Evolutionary conservation across 495 filamentous ascomycete genomes (phyloP), one percentile per base, ranked within the genome.

Genomic region (Aspergillus asperescens): DNA sequence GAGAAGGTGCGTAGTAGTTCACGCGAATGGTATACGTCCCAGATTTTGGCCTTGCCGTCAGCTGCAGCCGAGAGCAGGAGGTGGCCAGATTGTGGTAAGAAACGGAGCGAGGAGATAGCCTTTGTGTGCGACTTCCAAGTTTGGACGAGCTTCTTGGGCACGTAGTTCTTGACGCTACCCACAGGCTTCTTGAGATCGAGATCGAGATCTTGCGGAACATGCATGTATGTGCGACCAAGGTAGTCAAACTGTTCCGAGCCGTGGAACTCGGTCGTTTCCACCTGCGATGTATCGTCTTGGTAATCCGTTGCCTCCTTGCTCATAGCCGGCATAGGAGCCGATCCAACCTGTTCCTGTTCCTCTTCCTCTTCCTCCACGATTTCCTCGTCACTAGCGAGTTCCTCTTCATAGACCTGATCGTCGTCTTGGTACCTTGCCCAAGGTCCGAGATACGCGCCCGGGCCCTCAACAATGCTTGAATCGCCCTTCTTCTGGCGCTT

Each of bases 141-240:
- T 67, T 95, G 87, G 28, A 96, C 74, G 50, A 88, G 76, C 69
- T 94, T 96, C 78, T 95, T 96, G 37, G 93, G 94, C 29, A 91
- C 84, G 62, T 82, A 99, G 70, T 94, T 96, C 62, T 89, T 91
- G 63, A 80, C 60, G 52, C 78, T 86, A 59, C 88, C 89, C 18
- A 73, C 59, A 53, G 94, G 91, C 62, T 93, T 94, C 52, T 74
- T 77, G 57, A 98, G 74, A 62, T 95, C 88, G 65, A 96, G 79
- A 66, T 91, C 91, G 62, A 97, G 73, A 70, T 96, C 93, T 66
- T 90, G 89, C n/a, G 93, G 93, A 4, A 97, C 81, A 70, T 97
- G 94, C 73, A 76, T 76, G 52, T 76, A 76, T 18, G 90, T 95
- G 55, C 93, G 75, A 27, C 93, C 93, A 60, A 89, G 82, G 69